Conservation (phyloP, 352 stramenopile species). For the Hyphochytrium catenoides region DNA sequence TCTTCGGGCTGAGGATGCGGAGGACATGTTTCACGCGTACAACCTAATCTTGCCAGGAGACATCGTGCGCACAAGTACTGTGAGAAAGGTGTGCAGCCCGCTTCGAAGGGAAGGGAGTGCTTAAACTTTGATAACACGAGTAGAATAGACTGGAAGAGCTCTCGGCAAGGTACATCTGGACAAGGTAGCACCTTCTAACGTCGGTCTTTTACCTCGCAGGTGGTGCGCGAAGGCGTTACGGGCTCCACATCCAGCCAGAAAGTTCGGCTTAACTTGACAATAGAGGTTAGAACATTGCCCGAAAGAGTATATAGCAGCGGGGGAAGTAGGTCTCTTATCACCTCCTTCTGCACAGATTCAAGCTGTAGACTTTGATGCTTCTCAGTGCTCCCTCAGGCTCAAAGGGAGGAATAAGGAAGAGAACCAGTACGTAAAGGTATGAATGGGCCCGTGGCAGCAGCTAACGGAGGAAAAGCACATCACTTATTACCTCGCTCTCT, state of each 20-base stretch:
- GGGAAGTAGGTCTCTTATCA: neutral
- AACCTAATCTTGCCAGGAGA: constrained; percentile 87
- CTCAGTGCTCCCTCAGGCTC: constrained; percentile 72
- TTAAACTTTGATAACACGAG: constrained; percentile 2
- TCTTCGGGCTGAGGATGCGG: constrained; percentile 76
- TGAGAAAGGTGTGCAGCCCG: constrained; percentile 67
- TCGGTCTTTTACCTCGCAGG: constrained; percentile 18
- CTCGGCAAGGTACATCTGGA: neutral
- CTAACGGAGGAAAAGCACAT: too few relatives aligned
- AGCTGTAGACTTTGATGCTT: constrained; percentile 73
- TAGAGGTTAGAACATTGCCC: constrained; percentile 28
- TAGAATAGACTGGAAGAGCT: neutral
- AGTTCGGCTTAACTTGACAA: constrained; percentile 82
- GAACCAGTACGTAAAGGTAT: constrained; percentile 77
- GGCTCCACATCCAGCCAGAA: constrained; percentile 82
- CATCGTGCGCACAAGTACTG: constrained; percentile 82
- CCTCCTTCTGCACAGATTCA: neutral
- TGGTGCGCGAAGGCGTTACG: constrained; percentile 81
- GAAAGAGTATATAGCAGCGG: neutral
- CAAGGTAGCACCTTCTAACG: neutral
- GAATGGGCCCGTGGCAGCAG: too few relatives aligned
- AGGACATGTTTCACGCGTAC: constrained; percentile 98
- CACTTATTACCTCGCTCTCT: too few relatives aligned
- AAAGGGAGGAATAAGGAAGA: constrained; percentile 81
- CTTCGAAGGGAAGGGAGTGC: neutral